Conservation (phyloP, 148 eudicot species). For the Beta vulgaris region DNA sequence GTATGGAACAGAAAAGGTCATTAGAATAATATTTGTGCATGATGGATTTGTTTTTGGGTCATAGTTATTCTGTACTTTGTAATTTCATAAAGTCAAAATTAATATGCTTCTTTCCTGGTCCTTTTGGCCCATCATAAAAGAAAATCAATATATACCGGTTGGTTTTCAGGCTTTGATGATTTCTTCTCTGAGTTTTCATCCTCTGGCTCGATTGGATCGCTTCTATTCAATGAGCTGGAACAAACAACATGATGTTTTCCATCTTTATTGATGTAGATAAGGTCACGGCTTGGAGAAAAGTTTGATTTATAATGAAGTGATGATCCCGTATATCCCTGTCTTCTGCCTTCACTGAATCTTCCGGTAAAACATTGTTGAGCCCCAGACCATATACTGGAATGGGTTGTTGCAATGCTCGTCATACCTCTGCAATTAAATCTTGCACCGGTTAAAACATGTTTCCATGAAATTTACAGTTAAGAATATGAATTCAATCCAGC, state of each 20-base stretch:
- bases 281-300: conserved; percentile 15
- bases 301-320: conserved; percentile 21
- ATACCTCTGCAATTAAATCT: conserved; percentile 27
- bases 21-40: background rate
- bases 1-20: background rate
- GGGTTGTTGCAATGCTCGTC: conserved; percentile 32
- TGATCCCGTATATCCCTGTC: conserved; percentile 11
- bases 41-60: background rate
- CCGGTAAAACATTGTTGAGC: conserved; percentile 24
- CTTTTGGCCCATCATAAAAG: conserved; percentile 5
- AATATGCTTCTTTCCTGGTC: background rate
- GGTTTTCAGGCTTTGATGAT: conserved; percentile 23
- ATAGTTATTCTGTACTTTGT: background rate
- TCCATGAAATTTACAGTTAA: background rate
- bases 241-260: conserved; percentile 15
- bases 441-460: background rate
- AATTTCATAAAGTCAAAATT: background rate
- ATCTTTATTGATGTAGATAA: conserved; percentile 12
- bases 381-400: conserved; percentile 33
- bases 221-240: conserved; percentile 22
- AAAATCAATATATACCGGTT: conserved; percentile 10
- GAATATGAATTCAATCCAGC: background rate
- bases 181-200: conserved; percentile 27
- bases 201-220: conserved; percentile 35
- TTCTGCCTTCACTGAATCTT: conserved; percentile 22